Percentiles rank a stretch among this genome's conserved stretches.
Evolutionary conservation across 106 monocot genomes (phyloP).

Genomic region (Vanilla planifolia): DNA sequence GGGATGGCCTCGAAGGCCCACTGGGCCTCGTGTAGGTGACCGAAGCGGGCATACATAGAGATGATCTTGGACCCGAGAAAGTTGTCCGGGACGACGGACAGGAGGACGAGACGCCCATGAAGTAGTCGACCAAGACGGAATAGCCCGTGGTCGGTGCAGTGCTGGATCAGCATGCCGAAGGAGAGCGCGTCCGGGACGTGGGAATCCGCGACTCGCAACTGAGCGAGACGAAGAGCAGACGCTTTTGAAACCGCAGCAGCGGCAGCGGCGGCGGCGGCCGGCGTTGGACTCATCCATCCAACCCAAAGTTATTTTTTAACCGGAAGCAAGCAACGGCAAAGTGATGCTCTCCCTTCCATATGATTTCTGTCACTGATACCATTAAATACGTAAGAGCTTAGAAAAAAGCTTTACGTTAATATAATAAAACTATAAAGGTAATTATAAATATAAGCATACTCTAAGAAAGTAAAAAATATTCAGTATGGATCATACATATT

Average conservation of each 20-base stretch:
- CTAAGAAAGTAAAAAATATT: too few species aligned
- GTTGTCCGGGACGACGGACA: conserved; percentile 26
- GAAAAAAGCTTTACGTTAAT: too few species aligned
- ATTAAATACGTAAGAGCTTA: too few species aligned
- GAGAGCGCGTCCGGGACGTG: conserved; percentile 9
- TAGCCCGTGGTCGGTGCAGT: conserved; percentile 21
- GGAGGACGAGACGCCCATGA: conserved; percentile 33
- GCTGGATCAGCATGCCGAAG: conserved; percentile 33
- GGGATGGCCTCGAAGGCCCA: conserved; percentile 38
- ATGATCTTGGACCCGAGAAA: conserved; percentile 44
- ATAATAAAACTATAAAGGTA: too few species aligned
- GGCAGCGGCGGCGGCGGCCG: conserved; percentile 1
- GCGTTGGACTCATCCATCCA: conserved; percentile 14
- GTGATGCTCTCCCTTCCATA: too few species aligned
- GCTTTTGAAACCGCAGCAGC: too few species aligned
- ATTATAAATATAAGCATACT: too few species aligned
- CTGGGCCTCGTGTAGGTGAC: conserved; percentile 24
- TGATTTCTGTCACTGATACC: too few species aligned
- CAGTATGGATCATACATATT: too few species aligned
- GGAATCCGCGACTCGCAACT: neutral
- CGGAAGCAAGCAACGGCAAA: too few species aligned
- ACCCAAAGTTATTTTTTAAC: neutral
- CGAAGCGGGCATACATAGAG: conserved; percentile 34
- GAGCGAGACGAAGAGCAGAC: conserved; percentile 1
- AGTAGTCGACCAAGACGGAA: conserved; percentile 17